Percentiles rank a stretch among this genome's conserved stretches.
Evolutionary conservation across 225 moss, liverwort and hornwort species (phyloP).

Genomic region (Marchantia paleacea): DNA sequence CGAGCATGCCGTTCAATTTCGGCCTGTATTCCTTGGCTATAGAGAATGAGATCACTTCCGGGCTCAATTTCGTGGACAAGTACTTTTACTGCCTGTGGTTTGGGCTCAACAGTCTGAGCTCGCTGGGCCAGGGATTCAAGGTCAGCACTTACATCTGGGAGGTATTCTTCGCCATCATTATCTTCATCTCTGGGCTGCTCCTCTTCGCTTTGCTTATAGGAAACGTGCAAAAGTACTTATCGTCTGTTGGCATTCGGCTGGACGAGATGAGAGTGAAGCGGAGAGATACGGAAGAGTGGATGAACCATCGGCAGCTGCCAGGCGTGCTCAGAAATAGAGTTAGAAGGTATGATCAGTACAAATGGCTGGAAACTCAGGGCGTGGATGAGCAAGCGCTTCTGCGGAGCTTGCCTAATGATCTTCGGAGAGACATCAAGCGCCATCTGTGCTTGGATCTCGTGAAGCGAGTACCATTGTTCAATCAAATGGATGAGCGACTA

Average conservation of each 20-base stretch:
- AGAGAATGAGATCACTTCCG: conserved; percentile 22
- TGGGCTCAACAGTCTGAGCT: conserved; percentile 52
- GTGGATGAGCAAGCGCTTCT: conserved; percentile 63
- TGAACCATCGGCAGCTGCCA: conserved; percentile 56
- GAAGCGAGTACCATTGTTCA: conserved; percentile 25
- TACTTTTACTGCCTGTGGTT: conserved; percentile 66
- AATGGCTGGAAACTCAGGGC: conserved; percentile 59
- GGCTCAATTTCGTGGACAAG: conserved; percentile 33
- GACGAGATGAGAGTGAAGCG: conserved; percentile 76
- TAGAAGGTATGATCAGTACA: conserved; percentile 59
- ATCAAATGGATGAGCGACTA: conserved; percentile 62
- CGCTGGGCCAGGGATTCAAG: conserved; percentile 48
- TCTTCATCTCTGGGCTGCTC: conserved; percentile 56
- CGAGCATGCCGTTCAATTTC: conserved; percentile 30
- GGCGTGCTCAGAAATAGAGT: conserved; percentile 41
- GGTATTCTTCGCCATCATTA: conserved; percentile 52
- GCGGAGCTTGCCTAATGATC: conserved; percentile 57
- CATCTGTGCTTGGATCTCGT: conserved; percentile 62
- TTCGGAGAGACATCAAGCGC: conserved; percentile 34
- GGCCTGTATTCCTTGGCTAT: conserved; percentile 49
- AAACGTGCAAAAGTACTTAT: conserved; percentile 68
- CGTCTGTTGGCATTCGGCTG: conserved; percentile 51
- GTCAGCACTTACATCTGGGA: conserved; percentile 40
- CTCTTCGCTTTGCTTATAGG: conserved; percentile 65
- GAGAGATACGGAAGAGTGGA: conserved; percentile 65